A percentile compares a stretch with the other conserved stretches of the same genome.
Conservation (phyloP, 2,329 filamentous ascomycete genomes). For the Podosphaera aphanis region DNA sequence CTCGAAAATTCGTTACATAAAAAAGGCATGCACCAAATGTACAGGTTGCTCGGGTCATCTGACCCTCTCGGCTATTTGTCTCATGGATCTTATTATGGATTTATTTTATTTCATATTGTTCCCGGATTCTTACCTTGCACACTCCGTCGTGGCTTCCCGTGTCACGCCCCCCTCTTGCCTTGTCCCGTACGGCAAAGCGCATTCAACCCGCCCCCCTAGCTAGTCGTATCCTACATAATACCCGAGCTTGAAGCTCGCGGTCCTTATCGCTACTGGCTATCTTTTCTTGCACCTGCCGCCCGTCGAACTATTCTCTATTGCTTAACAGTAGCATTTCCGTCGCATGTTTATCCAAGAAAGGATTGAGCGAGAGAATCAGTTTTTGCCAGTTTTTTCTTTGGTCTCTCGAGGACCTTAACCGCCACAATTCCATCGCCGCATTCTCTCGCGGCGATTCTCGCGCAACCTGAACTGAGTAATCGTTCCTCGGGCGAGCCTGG, state of each 20-base stretch:
- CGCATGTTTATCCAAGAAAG: neutral
- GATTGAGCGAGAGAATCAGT: too few relatives aligned
- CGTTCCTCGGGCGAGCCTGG: slow-evolving; percentile 8
- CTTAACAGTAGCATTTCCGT: too few relatives aligned
- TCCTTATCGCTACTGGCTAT: neutral
- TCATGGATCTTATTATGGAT: too few relatives aligned
- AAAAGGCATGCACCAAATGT: too few relatives aligned
- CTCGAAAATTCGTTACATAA: too few relatives aligned
- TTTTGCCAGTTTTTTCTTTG: slow-evolving; percentile 2
- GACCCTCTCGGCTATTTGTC: too few relatives aligned
- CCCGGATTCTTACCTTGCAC: neutral
- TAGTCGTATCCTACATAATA: neutral
- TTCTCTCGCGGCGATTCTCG: slow-evolving; percentile 17
- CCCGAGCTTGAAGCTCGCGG: neutral
- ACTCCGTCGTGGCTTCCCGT: neutral
- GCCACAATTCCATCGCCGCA: slow-evolving; percentile 17
- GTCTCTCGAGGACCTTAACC: slow-evolving; percentile 12
- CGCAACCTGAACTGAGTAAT: slow-evolving; percentile 12
- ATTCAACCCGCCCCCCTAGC: neutral
- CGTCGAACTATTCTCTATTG: neutral
- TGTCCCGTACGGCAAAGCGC: neutral
- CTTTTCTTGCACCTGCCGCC: too few relatives aligned
- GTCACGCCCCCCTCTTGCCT: neutral
- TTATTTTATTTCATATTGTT: neutral
- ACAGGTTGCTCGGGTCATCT: too few relatives aligned